phyloP scores from a whole-genome alignment of 495 filamentous ascomycete species.

The Penicillium cinerascens region DNA sequence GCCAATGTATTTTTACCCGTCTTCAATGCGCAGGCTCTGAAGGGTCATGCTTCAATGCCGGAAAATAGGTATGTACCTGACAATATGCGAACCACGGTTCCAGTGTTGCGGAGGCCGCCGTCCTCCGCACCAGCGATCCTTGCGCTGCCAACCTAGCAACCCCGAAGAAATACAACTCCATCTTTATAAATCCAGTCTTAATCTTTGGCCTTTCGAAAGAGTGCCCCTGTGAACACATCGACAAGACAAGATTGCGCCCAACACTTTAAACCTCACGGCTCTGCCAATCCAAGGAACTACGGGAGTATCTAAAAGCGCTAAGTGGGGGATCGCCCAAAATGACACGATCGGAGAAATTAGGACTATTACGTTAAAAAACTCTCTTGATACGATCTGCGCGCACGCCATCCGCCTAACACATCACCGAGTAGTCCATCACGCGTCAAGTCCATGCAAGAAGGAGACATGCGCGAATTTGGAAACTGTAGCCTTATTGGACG shows the following conservation, averaged over 20 bases:
- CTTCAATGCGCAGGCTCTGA: too few species aligned
- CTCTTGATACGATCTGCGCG: not conserved
- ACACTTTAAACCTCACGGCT: not conserved
- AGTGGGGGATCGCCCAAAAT: not conserved
- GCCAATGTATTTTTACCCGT: not conserved
- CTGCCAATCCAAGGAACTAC: not conserved
- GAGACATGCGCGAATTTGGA: not conserved
- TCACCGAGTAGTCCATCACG: not conserved
- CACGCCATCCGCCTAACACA: not conserved
- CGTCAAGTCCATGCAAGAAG: not conserved
- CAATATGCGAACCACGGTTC: not conserved
- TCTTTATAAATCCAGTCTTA: not conserved
- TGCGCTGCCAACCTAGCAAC: not conserved
- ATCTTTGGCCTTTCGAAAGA: not conserved
- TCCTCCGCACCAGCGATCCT: conserved; percentile 2
- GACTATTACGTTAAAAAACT: conserved; percentile 6
- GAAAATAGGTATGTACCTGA: not conserved
- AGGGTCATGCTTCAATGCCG: not conserved
- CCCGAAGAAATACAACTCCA: not conserved
- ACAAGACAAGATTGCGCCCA: not conserved
- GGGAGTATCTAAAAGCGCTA: not conserved
- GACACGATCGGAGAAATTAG: conserved; percentile 5
- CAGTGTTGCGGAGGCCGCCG: conserved; percentile 11
- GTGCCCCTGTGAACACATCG: not conserved
- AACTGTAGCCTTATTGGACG: not conserved